Conservation (phyloP, 2,329 filamentous ascomycete genomes). For the Mollisiaceae sp. region DNA sequence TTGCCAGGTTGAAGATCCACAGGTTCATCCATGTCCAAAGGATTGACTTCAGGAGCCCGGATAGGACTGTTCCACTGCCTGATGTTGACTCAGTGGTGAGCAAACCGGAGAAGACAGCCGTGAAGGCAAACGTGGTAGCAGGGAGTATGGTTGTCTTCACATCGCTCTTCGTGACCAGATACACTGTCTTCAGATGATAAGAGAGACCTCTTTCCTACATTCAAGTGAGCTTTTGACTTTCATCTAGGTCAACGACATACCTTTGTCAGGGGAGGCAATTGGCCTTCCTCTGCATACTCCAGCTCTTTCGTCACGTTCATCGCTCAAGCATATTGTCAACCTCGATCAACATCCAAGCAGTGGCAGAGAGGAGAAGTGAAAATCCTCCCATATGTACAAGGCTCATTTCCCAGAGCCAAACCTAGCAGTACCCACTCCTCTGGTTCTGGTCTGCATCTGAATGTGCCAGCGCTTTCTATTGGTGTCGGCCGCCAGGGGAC, state of each 20-base stretch:
- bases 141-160: slow-evolving; percentile 16
- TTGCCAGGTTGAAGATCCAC: slow-evolving; percentile 41
- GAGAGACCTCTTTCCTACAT: slow-evolving; percentile 14
- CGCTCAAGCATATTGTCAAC: slow-evolving; percentile 16
- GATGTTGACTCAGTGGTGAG: too few species aligned
- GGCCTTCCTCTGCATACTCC: slow-evolving; percentile 21
- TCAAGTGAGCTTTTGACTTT: slow-evolving; percentile 1
- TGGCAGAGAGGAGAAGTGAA: too few species aligned
- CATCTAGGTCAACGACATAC: slow-evolving; percentile 7
- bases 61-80: too few species aligned
- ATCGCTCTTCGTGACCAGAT: slow-evolving; percentile 27
- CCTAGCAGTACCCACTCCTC: too few species aligned
- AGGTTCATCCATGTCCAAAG: slow-evolving; percentile 35
- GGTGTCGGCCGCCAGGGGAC: too few species aligned
- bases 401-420: too few species aligned
- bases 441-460: too few species aligned
- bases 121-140: too few species aligned
- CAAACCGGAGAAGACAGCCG: too few species aligned
- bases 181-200: slow-evolving; percentile 24
- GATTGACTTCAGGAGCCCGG: too few species aligned
- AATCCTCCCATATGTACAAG: too few species aligned
- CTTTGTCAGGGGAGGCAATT: slow-evolving; percentile 16
- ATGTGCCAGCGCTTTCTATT: too few species aligned
- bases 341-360: background rate
- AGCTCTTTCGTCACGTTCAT: slow-evolving; percentile 15